Conservation (phyloP, 192 early-diverging fungal species). For the Radiomyces spectabilis region DNA sequence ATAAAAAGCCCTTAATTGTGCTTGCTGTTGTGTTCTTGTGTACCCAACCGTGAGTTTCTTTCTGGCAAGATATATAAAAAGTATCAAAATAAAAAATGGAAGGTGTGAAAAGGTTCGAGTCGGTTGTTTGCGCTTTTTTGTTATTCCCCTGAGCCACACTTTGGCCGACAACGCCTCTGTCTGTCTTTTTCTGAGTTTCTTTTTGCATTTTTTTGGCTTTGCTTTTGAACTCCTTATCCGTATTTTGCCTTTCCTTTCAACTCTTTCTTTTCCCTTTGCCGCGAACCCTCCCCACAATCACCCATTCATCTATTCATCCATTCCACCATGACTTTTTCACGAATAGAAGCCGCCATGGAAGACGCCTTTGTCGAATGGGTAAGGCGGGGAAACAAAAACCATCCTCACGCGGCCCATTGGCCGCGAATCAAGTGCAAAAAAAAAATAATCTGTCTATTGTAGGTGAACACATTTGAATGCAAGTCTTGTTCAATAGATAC, state of each 20-base stretch:
- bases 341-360: constrained; percentile 30
- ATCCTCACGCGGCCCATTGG: not conserved
- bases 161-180: too few species aligned
- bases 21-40: too few species aligned
- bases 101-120: too few species aligned
- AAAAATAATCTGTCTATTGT: not conserved
- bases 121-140: too few species aligned
- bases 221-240: not conserved
- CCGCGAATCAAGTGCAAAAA: not conserved
- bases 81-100: too few species aligned
- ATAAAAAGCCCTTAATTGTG: too few species aligned
- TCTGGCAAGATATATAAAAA: too few species aligned
- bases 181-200: not conserved
- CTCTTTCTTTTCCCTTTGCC: not conserved
- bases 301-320: too few species aligned
- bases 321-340: constrained; percentile 13
- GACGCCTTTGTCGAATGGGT: constrained; percentile 37
- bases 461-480: constrained; percentile 62
- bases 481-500: constrained; percentile 39
- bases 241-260: not conserved
- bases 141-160: too few species aligned
- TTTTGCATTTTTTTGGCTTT: not conserved
- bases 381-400: not conserved
- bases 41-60: too few species aligned
- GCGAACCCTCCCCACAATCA: too few species aligned